A percentile compares a stretch with the other conserved stretches of the same genome.
phyloP scores from a whole-genome alignment of 2,329 filamentous ascomycete species.

The Cytospora paraplurivora region DNA sequence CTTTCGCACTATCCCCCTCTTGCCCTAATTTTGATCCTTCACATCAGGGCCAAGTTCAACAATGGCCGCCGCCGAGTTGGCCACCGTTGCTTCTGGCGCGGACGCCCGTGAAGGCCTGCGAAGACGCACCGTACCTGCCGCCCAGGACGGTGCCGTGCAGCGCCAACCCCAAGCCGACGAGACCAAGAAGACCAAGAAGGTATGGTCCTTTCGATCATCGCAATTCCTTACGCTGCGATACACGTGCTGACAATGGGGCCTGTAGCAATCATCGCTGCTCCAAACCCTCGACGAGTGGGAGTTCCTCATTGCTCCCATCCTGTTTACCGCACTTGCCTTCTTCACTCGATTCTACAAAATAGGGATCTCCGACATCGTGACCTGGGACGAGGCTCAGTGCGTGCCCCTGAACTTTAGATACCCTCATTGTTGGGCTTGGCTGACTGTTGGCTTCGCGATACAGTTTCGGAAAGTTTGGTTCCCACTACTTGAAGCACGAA shows the following conservation, averaged over 20 bases:
- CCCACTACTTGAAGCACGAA: slow-evolving; percentile 97
- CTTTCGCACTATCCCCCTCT: slow-evolving; percentile 2
- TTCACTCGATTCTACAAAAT: slow-evolving; percentile 72
- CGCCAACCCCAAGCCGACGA: slow-evolving; percentile 52
- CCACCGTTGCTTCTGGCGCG: slow-evolving; percentile 61
- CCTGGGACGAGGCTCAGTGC: slow-evolving; percentile 68
- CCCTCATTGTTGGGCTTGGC: slow-evolving; percentile 28
- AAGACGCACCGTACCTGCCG: slow-evolving; percentile 55
- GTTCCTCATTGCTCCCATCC: slow-evolving; percentile 60
- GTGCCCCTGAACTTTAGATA: slow-evolving; percentile 35
- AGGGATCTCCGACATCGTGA: slow-evolving; percentile 66
- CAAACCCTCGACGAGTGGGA: slow-evolving; percentile 66
- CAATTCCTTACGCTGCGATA: background rate
- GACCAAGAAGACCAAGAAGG: slow-evolving; percentile 63
- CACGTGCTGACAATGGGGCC: slow-evolving; percentile 30
- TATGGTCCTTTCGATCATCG: slow-evolving; percentile 33
- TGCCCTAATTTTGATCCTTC: background rate
- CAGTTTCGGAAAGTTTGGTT: slow-evolving; percentile 96
- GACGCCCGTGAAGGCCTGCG: slow-evolving; percentile 59
- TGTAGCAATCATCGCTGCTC: slow-evolving; percentile 58
- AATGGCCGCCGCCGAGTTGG: slow-evolving; percentile 57
- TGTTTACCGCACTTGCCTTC: slow-evolving; percentile 64
- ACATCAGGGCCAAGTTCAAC: slow-evolving; percentile 12
- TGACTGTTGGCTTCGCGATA: slow-evolving; percentile 33
- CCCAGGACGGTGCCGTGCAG: slow-evolving; percentile 30